Conservation (phyloP, 2,329 filamentous ascomycete species). For the Didymella lethalis region DNA sequence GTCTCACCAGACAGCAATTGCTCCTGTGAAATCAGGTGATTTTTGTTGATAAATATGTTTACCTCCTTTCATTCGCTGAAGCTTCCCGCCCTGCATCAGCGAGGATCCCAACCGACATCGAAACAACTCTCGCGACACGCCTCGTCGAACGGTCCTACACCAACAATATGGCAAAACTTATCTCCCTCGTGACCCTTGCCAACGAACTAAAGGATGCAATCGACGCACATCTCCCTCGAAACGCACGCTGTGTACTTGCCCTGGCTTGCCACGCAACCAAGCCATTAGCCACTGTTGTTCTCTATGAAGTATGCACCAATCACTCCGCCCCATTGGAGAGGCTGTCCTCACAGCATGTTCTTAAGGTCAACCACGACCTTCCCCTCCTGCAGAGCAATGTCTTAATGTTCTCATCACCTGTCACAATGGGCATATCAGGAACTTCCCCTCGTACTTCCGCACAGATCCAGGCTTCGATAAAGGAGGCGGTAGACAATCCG, state of each 20-base stretch:
- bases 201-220: neutral
- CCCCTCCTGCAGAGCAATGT: no score
- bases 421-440: no score
- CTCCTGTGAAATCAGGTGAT: neutral
- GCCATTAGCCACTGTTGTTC: neutral
- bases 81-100: neutral
- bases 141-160: neutral
- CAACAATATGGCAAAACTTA: neutral
- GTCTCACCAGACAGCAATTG: neutral
- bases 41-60: neutral
- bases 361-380: no score
- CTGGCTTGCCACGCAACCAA: neutral
- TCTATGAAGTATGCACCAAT: neutral
- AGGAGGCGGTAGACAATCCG: no score
- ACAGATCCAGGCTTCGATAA: no score
- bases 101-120: neutral
- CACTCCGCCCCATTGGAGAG: no score
- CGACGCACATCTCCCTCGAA: neutral
- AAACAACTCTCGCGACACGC: neutral
- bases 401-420: no score
- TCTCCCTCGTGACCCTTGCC: neutral
- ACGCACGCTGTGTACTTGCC: neutral
- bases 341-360: no score
- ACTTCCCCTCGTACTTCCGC: no score
- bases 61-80: neutral